Conservation (phyloP, 73 alveolate genomes). For the Urostyla sp. region DNA sequence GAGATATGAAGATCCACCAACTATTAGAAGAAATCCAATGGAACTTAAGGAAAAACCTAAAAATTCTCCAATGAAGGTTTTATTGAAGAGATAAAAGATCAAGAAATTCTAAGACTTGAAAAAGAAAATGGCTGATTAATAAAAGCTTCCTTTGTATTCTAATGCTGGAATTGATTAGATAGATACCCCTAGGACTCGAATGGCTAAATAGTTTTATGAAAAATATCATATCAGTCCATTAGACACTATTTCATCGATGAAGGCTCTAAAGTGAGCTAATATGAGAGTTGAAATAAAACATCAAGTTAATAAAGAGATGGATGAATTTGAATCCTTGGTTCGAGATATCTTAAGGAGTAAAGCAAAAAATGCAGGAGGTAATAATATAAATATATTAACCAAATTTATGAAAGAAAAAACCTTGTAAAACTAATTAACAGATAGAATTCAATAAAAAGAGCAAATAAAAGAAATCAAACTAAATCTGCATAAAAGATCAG, state of each 20-base stretch:
- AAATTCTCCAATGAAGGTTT: no score
- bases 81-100: no score
- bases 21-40: no score
- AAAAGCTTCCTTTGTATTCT: no score
- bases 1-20: no score
- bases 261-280: neutral
- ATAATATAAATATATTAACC: neutral
- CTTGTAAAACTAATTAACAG: neutral
- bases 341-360: neutral
- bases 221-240: slow-evolving; percentile 32
- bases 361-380: neutral
- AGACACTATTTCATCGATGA: slow-evolving; percentile 25
- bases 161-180: no score
- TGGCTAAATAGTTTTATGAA: slow-evolving; percentile 19
- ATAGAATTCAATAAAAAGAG: neutral
- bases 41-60: no score
- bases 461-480: neutral
- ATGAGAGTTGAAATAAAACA: slow-evolving; percentile 10
- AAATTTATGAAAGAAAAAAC: neutral
- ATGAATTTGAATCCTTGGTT: slow-evolving; percentile 9
- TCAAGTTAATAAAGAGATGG: slow-evolving; percentile 30
- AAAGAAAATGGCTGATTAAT: no score
- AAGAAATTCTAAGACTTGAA: neutral
- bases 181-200: slow-evolving; percentile 34
- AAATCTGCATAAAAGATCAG: neutral